phyloP scores from a whole-genome alignment of 306 rosid species.

The Cucumis cinereus region DNA sequence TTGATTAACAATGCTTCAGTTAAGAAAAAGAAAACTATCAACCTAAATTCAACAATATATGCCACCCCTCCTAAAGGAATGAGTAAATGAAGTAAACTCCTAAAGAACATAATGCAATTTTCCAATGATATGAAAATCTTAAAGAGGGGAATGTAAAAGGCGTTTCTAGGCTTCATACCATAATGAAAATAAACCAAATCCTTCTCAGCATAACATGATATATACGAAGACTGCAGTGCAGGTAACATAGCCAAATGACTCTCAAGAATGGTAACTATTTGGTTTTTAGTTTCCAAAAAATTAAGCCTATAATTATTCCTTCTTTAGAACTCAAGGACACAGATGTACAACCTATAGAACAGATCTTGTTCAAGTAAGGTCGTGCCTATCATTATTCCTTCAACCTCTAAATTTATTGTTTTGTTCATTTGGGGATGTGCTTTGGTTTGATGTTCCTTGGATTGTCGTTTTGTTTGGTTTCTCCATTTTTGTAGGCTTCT shows the following conservation, averaged over 20 bases:
- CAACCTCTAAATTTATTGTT: too few relatives aligned
- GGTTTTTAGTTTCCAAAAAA: too few relatives aligned
- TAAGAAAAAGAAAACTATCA: not conserved
- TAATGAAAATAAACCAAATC: not conserved
- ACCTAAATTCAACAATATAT: not conserved
- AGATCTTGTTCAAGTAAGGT: too few relatives aligned
- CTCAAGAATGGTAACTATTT: too few relatives aligned
- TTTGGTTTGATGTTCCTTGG: too few relatives aligned
- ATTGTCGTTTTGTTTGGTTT: too few relatives aligned
- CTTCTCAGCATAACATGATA: not conserved
- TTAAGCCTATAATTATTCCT: too few relatives aligned
- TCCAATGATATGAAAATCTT: not conserved
- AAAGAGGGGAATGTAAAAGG: not conserved
- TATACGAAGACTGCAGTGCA: not conserved
- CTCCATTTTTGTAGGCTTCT: too few relatives aligned
- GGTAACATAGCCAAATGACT: not conserved
- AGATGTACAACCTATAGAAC: too few relatives aligned
- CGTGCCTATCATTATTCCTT: too few relatives aligned
- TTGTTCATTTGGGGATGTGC: too few relatives aligned
- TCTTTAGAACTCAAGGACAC: too few relatives aligned
- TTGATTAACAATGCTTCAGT: not conserved
- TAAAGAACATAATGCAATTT: not conserved
- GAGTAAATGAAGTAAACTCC: not conserved
- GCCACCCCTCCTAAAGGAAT: not conserved
- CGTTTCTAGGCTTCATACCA: not conserved